Conservation (phyloP, 2,329 filamentous ascomycete genomes). For the Monilinia aucupariae region DNA sequence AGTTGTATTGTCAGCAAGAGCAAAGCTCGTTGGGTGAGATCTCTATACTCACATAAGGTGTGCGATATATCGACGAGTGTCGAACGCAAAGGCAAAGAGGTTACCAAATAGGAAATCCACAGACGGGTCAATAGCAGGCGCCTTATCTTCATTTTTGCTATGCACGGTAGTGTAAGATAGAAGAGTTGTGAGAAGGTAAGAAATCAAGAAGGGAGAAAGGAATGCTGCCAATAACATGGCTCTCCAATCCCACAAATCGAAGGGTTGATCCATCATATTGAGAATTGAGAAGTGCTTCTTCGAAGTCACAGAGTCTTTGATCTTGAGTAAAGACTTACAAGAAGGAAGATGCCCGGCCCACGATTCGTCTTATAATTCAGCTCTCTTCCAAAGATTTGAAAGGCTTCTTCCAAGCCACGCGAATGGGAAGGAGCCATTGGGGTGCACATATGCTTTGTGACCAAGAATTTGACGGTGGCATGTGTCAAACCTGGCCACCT, state of each 20-base stretch:
- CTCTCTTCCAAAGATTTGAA: too few species aligned
- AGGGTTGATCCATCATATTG: not conserved
- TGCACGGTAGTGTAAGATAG: conserved; percentile 10
- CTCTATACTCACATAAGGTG: conserved; percentile 15
- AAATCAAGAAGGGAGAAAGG: conserved; percentile 14
- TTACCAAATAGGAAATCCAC: conserved; percentile 23
- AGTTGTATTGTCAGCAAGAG: not conserved
- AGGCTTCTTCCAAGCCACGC: too few species aligned
- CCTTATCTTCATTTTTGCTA: conserved; percentile 13
- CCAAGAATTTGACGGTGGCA: not conserved
- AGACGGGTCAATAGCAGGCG: conserved; percentile 23
- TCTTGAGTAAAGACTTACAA: not conserved
- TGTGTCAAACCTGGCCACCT: not conserved
- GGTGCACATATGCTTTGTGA: not conserved
- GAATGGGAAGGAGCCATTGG: not conserved
- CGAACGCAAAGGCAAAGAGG: conserved; percentile 21
- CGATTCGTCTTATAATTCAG: not conserved
- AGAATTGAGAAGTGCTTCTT: not conserved
- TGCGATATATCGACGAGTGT: conserved; percentile 20
- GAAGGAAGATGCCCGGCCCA: not conserved
- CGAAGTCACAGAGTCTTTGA: not conserved
- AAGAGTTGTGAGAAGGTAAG: conserved; percentile 16
- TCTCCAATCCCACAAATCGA: conserved; percentile 13
- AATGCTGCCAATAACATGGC: not conserved
- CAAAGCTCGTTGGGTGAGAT: not conserved